Evolutionary conservation across 2,329 filamentous ascomycete species (phyloP).

Genomic region (Trichoderma arundinaceum): DNA sequence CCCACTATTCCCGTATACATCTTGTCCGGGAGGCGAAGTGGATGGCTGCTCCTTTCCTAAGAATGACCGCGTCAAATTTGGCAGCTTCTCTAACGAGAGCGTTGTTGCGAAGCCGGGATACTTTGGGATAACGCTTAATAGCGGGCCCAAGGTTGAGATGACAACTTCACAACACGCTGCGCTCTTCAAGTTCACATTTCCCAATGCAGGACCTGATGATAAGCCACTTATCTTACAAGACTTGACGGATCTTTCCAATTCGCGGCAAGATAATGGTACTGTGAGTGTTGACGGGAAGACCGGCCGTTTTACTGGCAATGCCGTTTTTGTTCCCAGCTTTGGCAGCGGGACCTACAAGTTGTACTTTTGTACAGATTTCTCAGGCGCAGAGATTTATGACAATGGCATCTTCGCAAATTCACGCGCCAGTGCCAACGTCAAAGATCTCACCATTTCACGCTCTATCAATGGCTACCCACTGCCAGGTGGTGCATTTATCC

Average conservation of each 20-base stretch:
- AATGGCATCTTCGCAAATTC: constrained; percentile 67
- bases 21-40: constrained; percentile 65
- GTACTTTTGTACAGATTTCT: constrained; percentile 72
- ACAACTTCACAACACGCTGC: constrained; percentile 69
- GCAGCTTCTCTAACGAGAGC: constrained; percentile 55
- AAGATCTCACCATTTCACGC: constrained; percentile 54
- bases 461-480: constrained; percentile 60
- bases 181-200: constrained; percentile 69
- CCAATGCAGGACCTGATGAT: constrained; percentile 47
- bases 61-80: constrained; percentile 47
- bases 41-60: constrained; percentile 67
- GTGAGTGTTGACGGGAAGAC: constrained; percentile 60
- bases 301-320: constrained; percentile 68
- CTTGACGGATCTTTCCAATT: constrained; percentile 66
- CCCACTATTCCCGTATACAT: constrained; percentile 69
- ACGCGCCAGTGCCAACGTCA: constrained; percentile 55
- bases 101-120: constrained; percentile 67
- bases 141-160: constrained; percentile 67
- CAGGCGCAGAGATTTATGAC: constrained; percentile 61
- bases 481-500: constrained; percentile 67
- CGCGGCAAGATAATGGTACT: constrained; percentile 62
- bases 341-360: constrained; percentile 64
- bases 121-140: constrained; percentile 65
- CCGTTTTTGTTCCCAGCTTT: constrained; percentile 68
- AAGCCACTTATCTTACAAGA: constrained; percentile 69